Conservation (phyloP, 805 yeast species). For the Candida succiphila region DNA sequence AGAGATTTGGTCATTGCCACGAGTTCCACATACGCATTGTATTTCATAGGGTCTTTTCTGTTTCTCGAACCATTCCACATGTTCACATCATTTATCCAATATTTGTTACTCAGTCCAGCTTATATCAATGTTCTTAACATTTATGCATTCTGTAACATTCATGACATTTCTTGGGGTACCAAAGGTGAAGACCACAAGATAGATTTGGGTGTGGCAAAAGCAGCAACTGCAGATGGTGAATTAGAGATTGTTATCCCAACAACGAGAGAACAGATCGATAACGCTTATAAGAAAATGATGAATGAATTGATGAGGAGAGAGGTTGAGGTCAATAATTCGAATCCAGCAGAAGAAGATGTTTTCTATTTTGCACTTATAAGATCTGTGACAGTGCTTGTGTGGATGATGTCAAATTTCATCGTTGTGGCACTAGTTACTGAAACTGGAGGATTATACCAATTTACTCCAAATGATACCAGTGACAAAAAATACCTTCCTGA, state of each 20-base stretch:
- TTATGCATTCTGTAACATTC: conserved; percentile 92
- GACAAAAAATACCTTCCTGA: conserved; percentile 22
- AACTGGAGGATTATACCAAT: conserved; percentile 64
- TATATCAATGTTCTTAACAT: conserved; percentile 87
- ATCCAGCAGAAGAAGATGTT: conserved; percentile 43
- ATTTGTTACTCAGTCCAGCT: conserved; percentile 75
- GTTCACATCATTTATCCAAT: conserved; percentile 81
- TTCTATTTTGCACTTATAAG: conserved; percentile 87
- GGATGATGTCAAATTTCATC: conserved; percentile 84
- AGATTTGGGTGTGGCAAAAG: conserved; percentile 79
- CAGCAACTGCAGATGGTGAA: conserved; percentile 45
- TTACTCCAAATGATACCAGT: conserved; percentile 22
- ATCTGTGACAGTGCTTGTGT: conserved; percentile 76
- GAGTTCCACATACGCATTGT: conserved; percentile 73
- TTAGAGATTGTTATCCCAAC: conserved; percentile 69
- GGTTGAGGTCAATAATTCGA: conserved; percentile 16
- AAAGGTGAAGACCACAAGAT: conserved; percentile 68
- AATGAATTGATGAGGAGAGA: conserved; percentile 39
- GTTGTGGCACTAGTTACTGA: conserved; percentile 77
- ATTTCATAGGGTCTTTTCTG: conserved; percentile 66
- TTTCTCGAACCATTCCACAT: conserved; percentile 90
- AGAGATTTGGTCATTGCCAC: conserved; percentile 84
- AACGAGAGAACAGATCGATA: conserved; percentile 66
- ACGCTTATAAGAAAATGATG: conserved; percentile 56
- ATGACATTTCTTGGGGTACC: conserved; percentile 97